Conservation (phyloP, 371 early-diverging fungal species). For the Mortierella sp. region DNA sequence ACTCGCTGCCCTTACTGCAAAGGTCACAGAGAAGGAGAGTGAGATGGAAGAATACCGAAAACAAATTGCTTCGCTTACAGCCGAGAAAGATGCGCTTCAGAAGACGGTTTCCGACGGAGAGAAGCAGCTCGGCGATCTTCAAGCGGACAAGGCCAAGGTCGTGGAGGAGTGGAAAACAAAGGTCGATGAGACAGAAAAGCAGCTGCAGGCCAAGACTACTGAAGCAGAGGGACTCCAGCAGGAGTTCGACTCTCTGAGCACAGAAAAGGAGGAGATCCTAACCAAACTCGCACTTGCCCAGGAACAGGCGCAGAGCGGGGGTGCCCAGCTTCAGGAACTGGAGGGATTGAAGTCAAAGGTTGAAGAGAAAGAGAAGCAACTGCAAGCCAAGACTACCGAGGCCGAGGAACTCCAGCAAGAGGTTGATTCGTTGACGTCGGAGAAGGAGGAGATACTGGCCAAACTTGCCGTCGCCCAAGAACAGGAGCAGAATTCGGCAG, state of each 20-base stretch:
- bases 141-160: constrained; percentile 13
- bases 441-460: constrained; percentile 39
- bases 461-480: too few species aligned
- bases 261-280: constrained; percentile 44
- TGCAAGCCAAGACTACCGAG: constrained; percentile 14
- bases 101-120: constrained; percentile 9
- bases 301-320: constrained; percentile 25
- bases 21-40: constrained; percentile 22
- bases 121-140: constrained; percentile 2
- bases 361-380: constrained; percentile 5
- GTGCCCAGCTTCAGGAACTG: background rate
- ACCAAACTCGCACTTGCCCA: constrained; percentile 45
- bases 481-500: too few species aligned
- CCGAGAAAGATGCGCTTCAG: constrained; percentile 20
- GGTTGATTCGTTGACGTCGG: constrained; percentile 8
- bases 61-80: constrained; percentile 18
- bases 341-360: constrained; percentile 10
- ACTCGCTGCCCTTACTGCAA: constrained; percentile 10
- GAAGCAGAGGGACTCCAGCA: constrained; percentile 27
- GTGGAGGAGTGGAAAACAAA: constrained; percentile 19
- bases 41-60: constrained; percentile 12
- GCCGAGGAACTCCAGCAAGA: constrained; percentile 22
- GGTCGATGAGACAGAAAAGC: constrained; percentile 20
- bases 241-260: constrained; percentile 15
- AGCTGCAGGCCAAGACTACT: constrained; percentile 14